A percentile compares a stretch with the other conserved stretches of the same genome.
Evolutionary conservation across 2,329 filamentous ascomycete species (phyloP).

Genomic region (Paecilomyces dactylethromorphus): DNA sequence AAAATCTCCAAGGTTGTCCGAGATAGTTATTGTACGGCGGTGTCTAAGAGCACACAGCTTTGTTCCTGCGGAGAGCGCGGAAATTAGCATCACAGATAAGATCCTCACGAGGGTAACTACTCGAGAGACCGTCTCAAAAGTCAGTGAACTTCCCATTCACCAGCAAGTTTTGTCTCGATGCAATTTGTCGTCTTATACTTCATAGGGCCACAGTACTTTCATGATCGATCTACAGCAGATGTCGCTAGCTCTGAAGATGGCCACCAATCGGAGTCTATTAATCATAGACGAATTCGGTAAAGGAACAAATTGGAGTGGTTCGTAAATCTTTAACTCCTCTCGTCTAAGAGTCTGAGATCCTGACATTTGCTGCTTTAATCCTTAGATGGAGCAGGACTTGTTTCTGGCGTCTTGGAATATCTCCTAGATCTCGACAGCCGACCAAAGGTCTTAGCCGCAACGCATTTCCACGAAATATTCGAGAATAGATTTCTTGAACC

Average conservation of each 20-base stretch:
- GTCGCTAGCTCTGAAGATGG: slow-evolving; percentile 65
- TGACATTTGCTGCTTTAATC: slow-evolving; percentile 1
- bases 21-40: background rate
- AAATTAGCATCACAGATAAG: slow-evolving; percentile 82
- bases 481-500: slow-evolving; percentile 48
- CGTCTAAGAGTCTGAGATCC: background rate
- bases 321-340: background rate
- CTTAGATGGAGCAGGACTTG: slow-evolving; percentile 57
- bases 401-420: slow-evolving; percentile 55
- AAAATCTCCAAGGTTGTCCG: background rate
- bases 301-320: slow-evolving; percentile 55
- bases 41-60: slow-evolving; percentile 50
- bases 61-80: slow-evolving; percentile 71
- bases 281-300: slow-evolving; percentile 91
- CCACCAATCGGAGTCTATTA: slow-evolving; percentile 69
- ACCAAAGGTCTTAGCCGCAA: slow-evolving; percentile 57
- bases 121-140: slow-evolving; percentile 58
- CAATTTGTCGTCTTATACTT: background rate
- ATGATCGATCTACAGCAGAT: slow-evolving; percentile 86
- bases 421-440: slow-evolving; percentile 44
- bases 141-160: slow-evolving; percentile 10
- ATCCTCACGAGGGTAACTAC: slow-evolving; percentile 83
- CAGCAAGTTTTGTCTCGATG: background rate
- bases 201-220: slow-evolving; percentile 56
- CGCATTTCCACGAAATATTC: slow-evolving; percentile 55